A percentile compares a stretch with the other conserved stretches of the same genome.
Evolutionary conservation across 1,139 yeast species (phyloP).

Genomic region (Magnusiomyces magnusii): DNA sequence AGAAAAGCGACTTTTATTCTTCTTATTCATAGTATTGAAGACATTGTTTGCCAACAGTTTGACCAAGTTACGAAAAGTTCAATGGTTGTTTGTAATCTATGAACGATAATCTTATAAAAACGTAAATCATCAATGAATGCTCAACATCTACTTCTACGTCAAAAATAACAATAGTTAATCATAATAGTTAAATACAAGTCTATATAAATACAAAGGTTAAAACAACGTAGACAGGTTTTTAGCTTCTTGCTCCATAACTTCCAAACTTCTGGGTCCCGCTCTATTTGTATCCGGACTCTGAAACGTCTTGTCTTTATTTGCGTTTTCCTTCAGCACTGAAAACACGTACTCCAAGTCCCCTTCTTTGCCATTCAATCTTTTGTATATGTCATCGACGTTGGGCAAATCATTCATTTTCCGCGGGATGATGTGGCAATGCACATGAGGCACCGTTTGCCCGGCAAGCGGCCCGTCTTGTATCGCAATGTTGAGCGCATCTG

Average conservation of each 20-base stretch:
- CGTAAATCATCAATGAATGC: too few species aligned
- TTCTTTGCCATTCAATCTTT: constrained; percentile 44
- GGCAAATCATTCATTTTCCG: constrained; percentile 52
- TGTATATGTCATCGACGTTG: constrained; percentile 63
- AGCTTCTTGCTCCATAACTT: constrained; percentile 64
- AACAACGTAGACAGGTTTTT: constrained; percentile 38
- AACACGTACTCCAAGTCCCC: constrained; percentile 37
- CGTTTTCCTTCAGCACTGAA: constrained; percentile 6
- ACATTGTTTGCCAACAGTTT: too few species aligned
- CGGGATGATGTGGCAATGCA: constrained; percentile 90
- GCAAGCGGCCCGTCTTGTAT: constrained; percentile 96
- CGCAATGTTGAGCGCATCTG: constrained; percentile 78
- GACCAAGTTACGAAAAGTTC: too few species aligned
- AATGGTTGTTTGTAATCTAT: too few species aligned
- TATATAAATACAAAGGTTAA: too few species aligned
- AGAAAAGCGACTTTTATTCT: too few species aligned
- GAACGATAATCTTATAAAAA: too few species aligned
- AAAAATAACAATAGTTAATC: too few species aligned
- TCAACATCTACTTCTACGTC: too few species aligned
- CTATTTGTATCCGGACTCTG: constrained; percentile 32
- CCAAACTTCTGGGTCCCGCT: constrained; percentile 41
- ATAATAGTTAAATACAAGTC: too few species aligned
- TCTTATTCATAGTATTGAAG: too few species aligned
- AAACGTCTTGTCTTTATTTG: constrained; percentile 8
- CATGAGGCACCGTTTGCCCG: constrained; percentile 90